phyloP scores from a whole-genome alignment of 371 early-diverging fungal genomes.

The Cokeromyces recurvatus region DNA sequence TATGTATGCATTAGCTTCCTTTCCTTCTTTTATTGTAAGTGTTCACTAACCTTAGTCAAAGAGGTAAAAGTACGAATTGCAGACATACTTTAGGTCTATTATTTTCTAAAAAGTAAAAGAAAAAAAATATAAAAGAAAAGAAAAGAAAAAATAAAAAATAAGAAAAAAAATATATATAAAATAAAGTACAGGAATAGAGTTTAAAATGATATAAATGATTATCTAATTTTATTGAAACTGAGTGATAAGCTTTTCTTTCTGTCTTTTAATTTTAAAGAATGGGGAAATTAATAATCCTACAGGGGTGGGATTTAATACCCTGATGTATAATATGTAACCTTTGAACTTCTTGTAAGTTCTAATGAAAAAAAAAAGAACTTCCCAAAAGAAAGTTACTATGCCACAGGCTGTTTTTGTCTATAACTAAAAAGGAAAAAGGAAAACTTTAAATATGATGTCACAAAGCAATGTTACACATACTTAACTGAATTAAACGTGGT shows the following conservation, averaged over 20 bases:
- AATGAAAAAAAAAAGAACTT: neutral
- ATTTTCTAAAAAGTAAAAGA: slow-evolving; percentile 18
- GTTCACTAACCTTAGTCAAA: slow-evolving; percentile 25
- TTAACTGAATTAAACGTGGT: too few relatives aligned
- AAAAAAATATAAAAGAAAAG: too few relatives aligned
- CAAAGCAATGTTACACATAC: too few relatives aligned
- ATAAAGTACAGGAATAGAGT: slow-evolving; percentile 16
- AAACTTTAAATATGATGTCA: slow-evolving; percentile 9
- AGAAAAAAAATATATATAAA: slow-evolving; percentile 12
- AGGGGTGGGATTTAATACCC: slow-evolving; percentile 9
- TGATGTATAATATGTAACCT: neutral
- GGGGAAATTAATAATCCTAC: slow-evolving; percentile 18
- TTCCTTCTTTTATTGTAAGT: neutral
- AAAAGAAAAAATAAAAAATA: too few relatives aligned
- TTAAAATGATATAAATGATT: slow-evolving; percentile 10
- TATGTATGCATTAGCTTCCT: neutral
- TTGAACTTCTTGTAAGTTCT: neutral
- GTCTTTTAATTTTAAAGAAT: slow-evolving; percentile 9
- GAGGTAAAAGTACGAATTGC: slow-evolving; percentile 44
- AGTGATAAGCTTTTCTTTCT: neutral
- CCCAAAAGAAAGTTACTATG: neutral
- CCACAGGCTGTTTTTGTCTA: slow-evolving; percentile 1
- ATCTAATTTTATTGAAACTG: slow-evolving; percentile 1
- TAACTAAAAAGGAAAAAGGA: too few relatives aligned
- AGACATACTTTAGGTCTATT: slow-evolving; percentile 31